Percentiles rank a stretch among this genome's conserved stretches.
Conservation (phyloP, 257 asterid genomes). For the Petunia axillaris region DNA sequence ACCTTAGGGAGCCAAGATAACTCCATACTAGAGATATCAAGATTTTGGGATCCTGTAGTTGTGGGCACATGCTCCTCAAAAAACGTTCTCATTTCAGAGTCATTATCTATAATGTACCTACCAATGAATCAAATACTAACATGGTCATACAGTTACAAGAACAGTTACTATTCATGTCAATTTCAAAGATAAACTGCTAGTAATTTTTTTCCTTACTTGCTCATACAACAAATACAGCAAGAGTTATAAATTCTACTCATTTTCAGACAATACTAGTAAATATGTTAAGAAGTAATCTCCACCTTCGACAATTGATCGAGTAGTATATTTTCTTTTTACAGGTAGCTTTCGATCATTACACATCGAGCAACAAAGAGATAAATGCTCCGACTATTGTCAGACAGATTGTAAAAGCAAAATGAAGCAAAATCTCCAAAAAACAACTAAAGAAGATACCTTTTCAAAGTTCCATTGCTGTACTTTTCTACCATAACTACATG, state of each 20-base stretch:
- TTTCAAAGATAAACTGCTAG: not conserved
- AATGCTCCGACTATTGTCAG: not conserved
- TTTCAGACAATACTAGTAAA: not conserved
- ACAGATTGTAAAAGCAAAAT: not conserved
- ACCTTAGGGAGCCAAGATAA: constrained; percentile 72
- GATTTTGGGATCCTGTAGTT: constrained; percentile 35
- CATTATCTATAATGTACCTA: constrained; percentile 74
- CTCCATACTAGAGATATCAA: constrained; percentile 31
- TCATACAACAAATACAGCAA: not conserved
- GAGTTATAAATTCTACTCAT: not conserved
- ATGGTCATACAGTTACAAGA: constrained; percentile 1
- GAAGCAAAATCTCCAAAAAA: not conserved
- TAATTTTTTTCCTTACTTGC: not conserved
- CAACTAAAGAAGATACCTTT: constrained; percentile 47
- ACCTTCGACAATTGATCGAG: not conserved
- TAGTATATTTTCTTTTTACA: not conserved
- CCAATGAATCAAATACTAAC: not conserved
- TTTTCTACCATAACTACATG: constrained; percentile 68
- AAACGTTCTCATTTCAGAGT: constrained; percentile 51
- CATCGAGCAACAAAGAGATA: not conserved
- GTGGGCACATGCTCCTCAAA: constrained; percentile 52
- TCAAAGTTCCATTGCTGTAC: constrained; percentile 78
- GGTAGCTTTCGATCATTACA: constrained; percentile 1
- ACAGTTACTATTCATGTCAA: not conserved
- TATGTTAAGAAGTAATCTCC: not conserved